Base-by-base conservation (phyloP, 106 monocot species). In the Dioscorea alata region DNA sequence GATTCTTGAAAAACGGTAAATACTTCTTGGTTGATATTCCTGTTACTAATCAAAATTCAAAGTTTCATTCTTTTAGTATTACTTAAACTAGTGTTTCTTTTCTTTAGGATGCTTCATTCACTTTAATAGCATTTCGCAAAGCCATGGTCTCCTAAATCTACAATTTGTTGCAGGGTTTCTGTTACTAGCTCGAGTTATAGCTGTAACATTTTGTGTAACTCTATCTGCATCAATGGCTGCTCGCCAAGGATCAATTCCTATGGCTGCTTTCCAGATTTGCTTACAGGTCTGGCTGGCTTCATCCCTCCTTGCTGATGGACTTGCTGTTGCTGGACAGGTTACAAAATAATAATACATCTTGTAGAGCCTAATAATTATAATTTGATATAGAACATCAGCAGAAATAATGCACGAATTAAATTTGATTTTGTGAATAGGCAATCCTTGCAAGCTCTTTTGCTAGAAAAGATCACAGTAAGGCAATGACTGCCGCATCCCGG, bases 181-280 rank as follows among this genome's bases (percentile, higher is more conserved):
- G 49, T 66, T 89, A 54, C 89, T 89, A 60, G 74, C 69, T 13
- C 73, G 89, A 66, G 89, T 89, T 51, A 80, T 89, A 67, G 85
- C 89, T 57, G 89, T 66, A 54, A 89, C 89, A 61, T 89, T 82
- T n/a, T 89, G 89, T 53, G 79, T 89, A 57, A 89, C 89, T 57
- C 63, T 89, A 24, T 72, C 89, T 42, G 85, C 89, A 82, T 89
- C 89, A 64, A 77, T 85, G 82, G 84, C 89, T 56, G 89, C 89
- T 69, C 73, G 85, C 19, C 51, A 77, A 33, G 89, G 89, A n/a
- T 71, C 89, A 72, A 74, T 77, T 70, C 71, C 75, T 9, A 89
- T 89, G 89, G 89, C 89, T 59, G 89, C 85, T 61, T 89, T 89
- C 57, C 89, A 89, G 73, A 85, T 89, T 20, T 89, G 89, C 69